These are phyloP conservation scores for Glycyrrhiza uralensis DNA, from an alignment of 306 rosid genomes.

Conservation along the genomic window DNA sequence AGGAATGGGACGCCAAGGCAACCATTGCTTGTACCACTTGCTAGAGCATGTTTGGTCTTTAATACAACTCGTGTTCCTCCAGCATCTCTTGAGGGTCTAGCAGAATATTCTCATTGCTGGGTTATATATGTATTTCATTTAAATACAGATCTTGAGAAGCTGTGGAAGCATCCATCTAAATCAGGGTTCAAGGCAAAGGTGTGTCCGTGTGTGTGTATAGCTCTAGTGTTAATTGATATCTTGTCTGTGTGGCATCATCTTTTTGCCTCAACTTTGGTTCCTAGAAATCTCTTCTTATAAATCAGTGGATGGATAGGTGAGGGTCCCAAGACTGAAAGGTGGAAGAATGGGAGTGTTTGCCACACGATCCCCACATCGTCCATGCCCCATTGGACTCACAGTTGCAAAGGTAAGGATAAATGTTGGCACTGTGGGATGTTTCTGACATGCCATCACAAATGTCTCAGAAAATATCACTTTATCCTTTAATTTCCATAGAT, in stretches of 20 bases:
- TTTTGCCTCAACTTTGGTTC: slow-evolving; percentile 19
- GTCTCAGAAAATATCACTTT: not conserved
- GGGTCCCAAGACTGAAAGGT: slow-evolving; percentile 88
- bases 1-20: slow-evolving; percentile 98
- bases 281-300: slow-evolving; percentile 29
- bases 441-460: not conserved
- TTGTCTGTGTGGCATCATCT: not conserved
- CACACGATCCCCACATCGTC: slow-evolving; percentile 93
- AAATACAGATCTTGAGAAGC: slow-evolving; percentile 83
- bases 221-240: slow-evolving; percentile 22
- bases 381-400: slow-evolving; percentile 94
- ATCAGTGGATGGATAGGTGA: slow-evolving; percentile 69
- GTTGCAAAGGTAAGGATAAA: slow-evolving; percentile 70
- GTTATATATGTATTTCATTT: slow-evolving; percentile 83
- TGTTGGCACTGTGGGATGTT: slow-evolving; percentile 6
- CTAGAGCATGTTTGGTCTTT: slow-evolving; percentile 80
- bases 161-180: slow-evolving; percentile 78
- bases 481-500: not conserved
- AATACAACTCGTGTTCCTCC: slow-evolving; percentile 73
- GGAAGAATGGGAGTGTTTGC: slow-evolving; percentile 85
- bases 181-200: slow-evolving; percentile 95
- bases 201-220: slow-evolving; percentile 19
- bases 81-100: slow-evolving; percentile 86
- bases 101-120: slow-evolving; percentile 93
- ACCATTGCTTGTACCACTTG: slow-evolving; percentile 91